A percentile compares a stretch with the other conserved stretches of the same genome.
phyloP scores from a whole-genome alignment of 164 flowering plant species.

The Buxus sempervirens region DNA sequence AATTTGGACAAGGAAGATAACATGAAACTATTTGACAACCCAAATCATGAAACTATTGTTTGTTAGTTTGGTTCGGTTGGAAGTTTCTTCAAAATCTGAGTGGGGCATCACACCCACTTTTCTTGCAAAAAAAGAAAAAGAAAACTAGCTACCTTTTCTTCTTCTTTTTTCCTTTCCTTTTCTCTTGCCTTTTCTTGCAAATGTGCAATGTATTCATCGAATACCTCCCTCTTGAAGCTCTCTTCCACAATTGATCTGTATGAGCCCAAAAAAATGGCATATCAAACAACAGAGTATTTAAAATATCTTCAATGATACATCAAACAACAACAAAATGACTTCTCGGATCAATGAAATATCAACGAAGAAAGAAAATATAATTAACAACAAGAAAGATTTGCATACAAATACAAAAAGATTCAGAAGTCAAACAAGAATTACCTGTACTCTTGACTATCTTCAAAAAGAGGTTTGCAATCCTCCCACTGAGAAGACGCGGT shows the following conservation, averaged over 20 bases:
- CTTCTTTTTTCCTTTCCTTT: constrained; percentile 89
- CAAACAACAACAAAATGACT: not conserved
- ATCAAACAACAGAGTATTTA: not conserved
- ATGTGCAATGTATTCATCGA: constrained; percentile 67
- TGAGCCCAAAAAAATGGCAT: not conserved
- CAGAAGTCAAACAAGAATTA: constrained; percentile 15
- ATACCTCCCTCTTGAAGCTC: constrained; percentile 48
- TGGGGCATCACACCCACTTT: too few relatives aligned
- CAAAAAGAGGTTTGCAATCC: constrained; percentile 65
- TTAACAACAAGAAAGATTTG: too few relatives aligned
- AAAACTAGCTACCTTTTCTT: constrained; percentile 70
- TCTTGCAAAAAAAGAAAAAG: too few relatives aligned
- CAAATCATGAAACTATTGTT: not conserved
- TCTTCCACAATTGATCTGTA: constrained; percentile 72
- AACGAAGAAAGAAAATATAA: too few relatives aligned
- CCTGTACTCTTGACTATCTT: constrained; percentile 85
- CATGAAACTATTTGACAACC: not conserved
- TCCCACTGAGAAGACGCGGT: constrained; percentile 80
- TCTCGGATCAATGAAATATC: too few relatives aligned
- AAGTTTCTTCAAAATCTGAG: too few relatives aligned
- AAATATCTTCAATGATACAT: not conserved
- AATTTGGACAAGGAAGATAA: too few relatives aligned
- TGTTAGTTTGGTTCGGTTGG: too few relatives aligned
- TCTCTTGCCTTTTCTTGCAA: constrained; percentile 87
- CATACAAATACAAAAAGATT: not conserved